A percentile compares a stretch with the other conserved stretches of the same genome.
phyloP scores from a whole-genome alignment of 2,329 filamentous ascomycete genomes.

The Corynespora cassiicola region DNA sequence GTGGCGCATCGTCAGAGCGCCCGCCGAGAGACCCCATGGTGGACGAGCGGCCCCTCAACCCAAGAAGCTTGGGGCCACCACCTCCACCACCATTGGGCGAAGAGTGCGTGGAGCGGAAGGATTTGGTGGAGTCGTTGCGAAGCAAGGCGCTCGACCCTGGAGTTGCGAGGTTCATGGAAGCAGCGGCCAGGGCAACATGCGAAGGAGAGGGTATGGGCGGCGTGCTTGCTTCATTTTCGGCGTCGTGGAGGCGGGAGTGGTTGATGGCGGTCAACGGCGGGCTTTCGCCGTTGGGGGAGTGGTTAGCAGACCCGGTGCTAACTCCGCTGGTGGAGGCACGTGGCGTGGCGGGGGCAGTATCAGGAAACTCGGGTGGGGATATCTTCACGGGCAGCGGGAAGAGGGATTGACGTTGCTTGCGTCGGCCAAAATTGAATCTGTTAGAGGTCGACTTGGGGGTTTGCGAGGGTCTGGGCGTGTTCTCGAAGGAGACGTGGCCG shows the following conservation, averaged over 20 bases:
- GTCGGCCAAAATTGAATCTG: conserved; percentile 75
- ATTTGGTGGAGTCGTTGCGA: conserved; percentile 67
- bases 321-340: conserved; percentile 50
- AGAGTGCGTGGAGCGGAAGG: conserved; percentile 69
- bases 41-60: conserved; percentile 79
- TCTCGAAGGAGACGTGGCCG: conserved; percentile 45
- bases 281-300: conserved; percentile 48
- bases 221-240: conserved; percentile 32
- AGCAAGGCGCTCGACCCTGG: conserved; percentile 55
- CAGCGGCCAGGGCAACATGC: conserved; percentile 59
- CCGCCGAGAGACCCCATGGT: conserved; percentile 85
- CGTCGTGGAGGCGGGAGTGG: conserved; percentile 21
- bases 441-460: conserved; percentile 70
- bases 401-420: conserved; percentile 73
- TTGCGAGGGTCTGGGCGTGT: conserved; percentile 47
- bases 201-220: conserved; percentile 57
- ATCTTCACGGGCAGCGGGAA: conserved; percentile 89
- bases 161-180: conserved; percentile 54
- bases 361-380: conserved; percentile 54
- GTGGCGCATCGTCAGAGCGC: conserved; percentile 73
- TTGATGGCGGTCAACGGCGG: conserved; percentile 45
- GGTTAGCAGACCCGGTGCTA: conserved; percentile 40
- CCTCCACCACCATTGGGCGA: conserved; percentile 63
- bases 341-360: conserved; percentile 52
- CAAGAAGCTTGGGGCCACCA: conserved; percentile 65